Evolutionary conservation across 805 yeast species (phyloP).

Genomic region (Vanderwaltozyma verrucispora): DNA sequence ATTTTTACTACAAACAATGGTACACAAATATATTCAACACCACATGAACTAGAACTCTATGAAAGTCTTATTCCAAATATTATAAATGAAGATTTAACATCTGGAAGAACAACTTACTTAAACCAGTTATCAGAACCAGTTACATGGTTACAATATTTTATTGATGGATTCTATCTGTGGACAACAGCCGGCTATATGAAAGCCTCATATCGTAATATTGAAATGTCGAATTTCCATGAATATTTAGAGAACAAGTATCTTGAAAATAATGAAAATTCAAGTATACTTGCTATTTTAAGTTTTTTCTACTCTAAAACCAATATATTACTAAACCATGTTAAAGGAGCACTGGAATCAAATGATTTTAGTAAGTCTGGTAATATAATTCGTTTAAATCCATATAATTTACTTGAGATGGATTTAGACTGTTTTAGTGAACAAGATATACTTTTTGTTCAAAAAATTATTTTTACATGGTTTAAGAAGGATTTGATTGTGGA

Average conservation of each 20-base stretch:
- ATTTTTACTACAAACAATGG: conserved; percentile 9
- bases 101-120: conserved; percentile 3
- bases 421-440: conserved; percentile 28
- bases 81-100: conserved; percentile 13
- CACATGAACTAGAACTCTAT: conserved; percentile 18
- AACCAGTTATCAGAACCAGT: conserved; percentile 15
- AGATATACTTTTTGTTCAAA: conserved; percentile 18
- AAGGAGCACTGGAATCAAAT: conserved; percentile 9
- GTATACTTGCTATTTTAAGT: conserved; percentile 5
- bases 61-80: conserved; percentile 6
- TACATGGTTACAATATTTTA: conserved; percentile 25
- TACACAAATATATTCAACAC: conserved; percentile 17
- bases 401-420: conserved; percentile 14
- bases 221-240: not conserved
- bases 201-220: conserved; percentile 17
- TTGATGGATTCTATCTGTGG: conserved; percentile 23
- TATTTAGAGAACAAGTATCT: not conserved
- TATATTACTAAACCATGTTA: conserved; percentile 9
- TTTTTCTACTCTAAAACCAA: conserved; percentile 15
- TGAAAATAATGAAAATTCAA: conserved; percentile 1
- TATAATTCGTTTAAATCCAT: conserved; percentile 10
- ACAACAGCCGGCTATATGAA: conserved; percentile 21
- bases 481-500: conserved; percentile 7
- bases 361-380: conserved; percentile 8
- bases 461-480: conserved; percentile 17